Conservation (phyloP, 805 yeast genomes). For the Wickerhamomyces chaumierensis region DNA sequence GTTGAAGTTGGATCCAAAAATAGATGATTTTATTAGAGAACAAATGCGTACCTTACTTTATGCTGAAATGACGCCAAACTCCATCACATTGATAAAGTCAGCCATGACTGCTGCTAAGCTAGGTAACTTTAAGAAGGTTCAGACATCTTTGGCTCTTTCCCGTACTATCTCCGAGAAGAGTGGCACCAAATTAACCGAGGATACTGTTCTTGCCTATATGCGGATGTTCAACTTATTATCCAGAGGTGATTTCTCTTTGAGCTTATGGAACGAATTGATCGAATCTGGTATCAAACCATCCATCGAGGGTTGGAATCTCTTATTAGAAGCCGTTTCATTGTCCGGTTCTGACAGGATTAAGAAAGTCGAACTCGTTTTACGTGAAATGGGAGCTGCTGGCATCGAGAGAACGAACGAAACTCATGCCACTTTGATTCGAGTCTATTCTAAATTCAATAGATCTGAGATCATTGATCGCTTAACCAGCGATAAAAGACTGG, state of each 20-base stretch:
- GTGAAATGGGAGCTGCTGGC: slow-evolving; percentile 16
- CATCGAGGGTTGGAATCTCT: slow-evolving; percentile 45
- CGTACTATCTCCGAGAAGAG: slow-evolving; percentile 17
- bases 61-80: slow-evolving; percentile 13
- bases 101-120: slow-evolving; percentile 10
- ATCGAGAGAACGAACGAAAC: slow-evolving; percentile 34
- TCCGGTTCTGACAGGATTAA: slow-evolving; percentile 19
- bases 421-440: slow-evolving; percentile 34
- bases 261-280: slow-evolving; percentile 40
- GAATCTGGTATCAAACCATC: slow-evolving; percentile 29
- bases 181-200: slow-evolving; percentile 26
- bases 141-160: slow-evolving; percentile 8
- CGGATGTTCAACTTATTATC: slow-evolving; percentile 29
- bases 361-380: slow-evolving; percentile 27
- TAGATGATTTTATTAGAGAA: background rate
- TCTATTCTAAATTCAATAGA: slow-evolving; percentile 34
- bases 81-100: slow-evolving; percentile 7
- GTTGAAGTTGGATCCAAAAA: background rate
- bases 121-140: slow-evolving; percentile 10
- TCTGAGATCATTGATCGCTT: slow-evolving; percentile 33
- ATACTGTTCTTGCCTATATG: slow-evolving; percentile 34
- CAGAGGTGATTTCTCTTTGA: slow-evolving; percentile 25
- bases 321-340: slow-evolving; percentile 35
- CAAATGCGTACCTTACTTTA: slow-evolving; percentile 5
- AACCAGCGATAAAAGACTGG: slow-evolving; percentile 13